These are phyloP conservation scores for Malbranchea cinnamomea DNA, from an alignment of 2,329 filamentous ascomycete genomes.

Conservation along the genomic window DNA sequence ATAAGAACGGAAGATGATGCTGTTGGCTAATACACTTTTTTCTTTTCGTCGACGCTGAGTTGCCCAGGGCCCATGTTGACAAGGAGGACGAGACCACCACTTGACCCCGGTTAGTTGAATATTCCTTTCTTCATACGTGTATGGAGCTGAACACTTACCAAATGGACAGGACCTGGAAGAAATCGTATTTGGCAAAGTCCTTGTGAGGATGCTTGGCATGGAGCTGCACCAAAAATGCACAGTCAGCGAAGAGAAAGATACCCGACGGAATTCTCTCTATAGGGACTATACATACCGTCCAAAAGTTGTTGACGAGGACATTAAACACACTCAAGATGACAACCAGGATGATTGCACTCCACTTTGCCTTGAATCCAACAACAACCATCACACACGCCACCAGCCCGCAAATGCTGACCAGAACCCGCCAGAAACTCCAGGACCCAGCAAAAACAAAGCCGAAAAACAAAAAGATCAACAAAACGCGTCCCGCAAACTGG, in stretches of 20 bases:
- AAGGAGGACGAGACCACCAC: constrained; percentile 80
- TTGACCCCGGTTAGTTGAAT: constrained; percentile 18
- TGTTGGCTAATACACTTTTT: constrained; percentile 78
- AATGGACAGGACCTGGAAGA: constrained; percentile 99
- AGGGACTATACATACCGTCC: constrained; percentile 58
- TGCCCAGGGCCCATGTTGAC: constrained; percentile 98
- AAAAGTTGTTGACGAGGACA: constrained; percentile 97
- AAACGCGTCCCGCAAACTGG: constrained; percentile 86
- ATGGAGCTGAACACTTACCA: constrained; percentile 44
- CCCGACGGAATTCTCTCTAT: background rate
- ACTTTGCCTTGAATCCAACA: constrained; percentile 99
- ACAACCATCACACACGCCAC: constrained; percentile 96
- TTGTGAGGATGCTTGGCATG: constrained; percentile 98
- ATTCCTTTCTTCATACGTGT: no score
- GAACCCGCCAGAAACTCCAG: constrained; percentile 77
- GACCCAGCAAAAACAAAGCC: constrained; percentile 92
- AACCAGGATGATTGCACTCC: constrained; percentile 88
- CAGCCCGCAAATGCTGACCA: constrained; percentile 72
- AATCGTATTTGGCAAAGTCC: constrained; percentile 99
- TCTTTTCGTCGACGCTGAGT: constrained; percentile 99
- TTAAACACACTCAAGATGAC: constrained; percentile 95
- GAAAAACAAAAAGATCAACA: constrained; percentile 94
- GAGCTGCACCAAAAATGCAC: constrained; percentile 43
- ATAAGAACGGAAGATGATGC: background rate
- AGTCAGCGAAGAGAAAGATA: constrained; percentile 12